Evolutionary conservation across 306 rosid genomes (phyloP), one percentile per base, ranked within the genome.

Genomic region (Prunus mira): DNA sequence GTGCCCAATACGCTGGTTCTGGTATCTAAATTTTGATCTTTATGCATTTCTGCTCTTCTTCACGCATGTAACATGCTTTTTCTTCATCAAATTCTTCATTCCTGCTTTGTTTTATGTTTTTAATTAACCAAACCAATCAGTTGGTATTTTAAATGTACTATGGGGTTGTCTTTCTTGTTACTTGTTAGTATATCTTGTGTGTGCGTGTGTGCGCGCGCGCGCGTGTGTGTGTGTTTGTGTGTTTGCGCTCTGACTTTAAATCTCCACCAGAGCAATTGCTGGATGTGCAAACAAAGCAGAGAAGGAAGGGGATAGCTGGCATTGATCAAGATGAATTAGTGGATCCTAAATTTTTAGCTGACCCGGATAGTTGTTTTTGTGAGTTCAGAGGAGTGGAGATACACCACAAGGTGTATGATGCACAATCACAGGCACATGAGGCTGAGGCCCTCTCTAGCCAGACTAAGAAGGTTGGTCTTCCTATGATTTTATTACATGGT

Each of bases 401-500:
- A 80, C 98, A 94, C 84, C 92, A 94, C 81, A 94, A 94, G 88
- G 80, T 92, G 28, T 85, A 61, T 74, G 92, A 90, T 38, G 79
- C 81, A 50, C 89, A 90, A 77, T 69, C 88, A 25, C 78, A 81
- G 73, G 30, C 80, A 28, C 74, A 77, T 62, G 69, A 63, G 85
- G 82, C 65, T 79, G 86, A 71, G 32, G 28, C 67, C 30, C 43
- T 65, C 2, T 75, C 78, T 66, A 73, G 81, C 66, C 83, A 78
- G 79, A 68, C 55, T 60, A 86, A 79, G 78, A 84, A 81, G 70
- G 58, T 87, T 57, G 81, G 87, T 34, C 75, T 85, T 78, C 94
- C 97, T 24, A 84, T 94, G 93, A 79, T 94, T 82, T 83, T 94
- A 63, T 86, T 91, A 12, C 98, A 90, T 81, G 98, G 98, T 9